Base-by-base conservation (phyloP, 2,329 filamentous ascomycete genomes). In the Trichoderma brevicompactum region DNA sequence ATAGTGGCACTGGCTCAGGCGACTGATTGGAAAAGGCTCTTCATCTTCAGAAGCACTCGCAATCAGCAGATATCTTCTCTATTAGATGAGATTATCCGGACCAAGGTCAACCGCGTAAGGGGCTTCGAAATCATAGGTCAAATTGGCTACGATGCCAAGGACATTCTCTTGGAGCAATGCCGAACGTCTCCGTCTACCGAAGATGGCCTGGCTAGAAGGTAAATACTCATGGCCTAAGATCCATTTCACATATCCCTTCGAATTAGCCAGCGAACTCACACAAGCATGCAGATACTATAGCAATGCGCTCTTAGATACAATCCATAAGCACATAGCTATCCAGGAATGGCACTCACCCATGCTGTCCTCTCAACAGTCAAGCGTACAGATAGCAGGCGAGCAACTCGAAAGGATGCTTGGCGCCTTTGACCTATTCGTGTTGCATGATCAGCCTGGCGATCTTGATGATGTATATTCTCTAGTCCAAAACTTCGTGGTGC, bases 401-500 rank as follows among this genome's bases (percentile, higher is more conserved):
- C 75, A 62, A 69, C 78, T 97, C 19, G 94, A 97, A 74, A 84
- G 85, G 65, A 90, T 90, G 1, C 79, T 98, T 15, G 90, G 89
- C 19, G 90, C 90, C 13, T 96, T 96, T 75, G 95, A 98, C 76
- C 85, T 98, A 77, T 98, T 98, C 77, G 87, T 96, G 52, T 80
- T 94, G 34, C 87, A 90, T 69, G 89, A 90, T 63, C 84, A 87
- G 17, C 82, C 83, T 36, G 88, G 89, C n/a, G 92, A 96, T 73
- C 78, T 94, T 59, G 84, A 90, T 65, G 87, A 92, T 79, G 89
- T 90, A 78, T 65, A 84, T 72, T 32, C 12, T 43, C 58, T 54
- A 49, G 28, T 36, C 23, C 19, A 9, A 53, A 38, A 34, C 23
- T 56, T 15, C 7, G 10, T n/a, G 65, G 73, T 28, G 44, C 38